Conservation (phyloP, 1,139 yeast genomes). For the Starmera stellimalicola region DNA sequence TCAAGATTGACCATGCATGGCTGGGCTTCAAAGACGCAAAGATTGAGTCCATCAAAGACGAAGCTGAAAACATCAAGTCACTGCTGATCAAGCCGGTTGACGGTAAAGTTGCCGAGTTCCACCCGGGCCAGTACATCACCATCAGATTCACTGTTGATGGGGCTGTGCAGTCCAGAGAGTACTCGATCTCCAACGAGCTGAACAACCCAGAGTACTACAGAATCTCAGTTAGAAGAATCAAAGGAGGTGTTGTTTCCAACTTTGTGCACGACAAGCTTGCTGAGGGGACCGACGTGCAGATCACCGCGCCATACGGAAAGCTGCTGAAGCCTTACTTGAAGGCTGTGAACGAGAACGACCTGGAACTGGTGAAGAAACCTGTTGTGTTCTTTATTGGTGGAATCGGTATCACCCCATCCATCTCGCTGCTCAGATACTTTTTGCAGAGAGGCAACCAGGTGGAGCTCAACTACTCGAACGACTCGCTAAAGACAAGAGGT, state of each 20-base stretch:
- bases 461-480: conserved; percentile 10
- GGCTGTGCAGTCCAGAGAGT: conserved; percentile 35
- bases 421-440: conserved; percentile 15
- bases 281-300: conserved; percentile 39
- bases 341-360: conserved; percentile 12
- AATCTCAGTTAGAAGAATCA: conserved; percentile 43
- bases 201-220: conserved; percentile 28
- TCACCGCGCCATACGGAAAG: conserved; percentile 56
- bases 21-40: conserved; percentile 43
- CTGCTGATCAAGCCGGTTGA: conserved; percentile 42
- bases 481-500: conserved; percentile 5
- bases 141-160: conserved; percentile 33
- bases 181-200: conserved; percentile 37
- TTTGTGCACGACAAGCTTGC: conserved; percentile 39
- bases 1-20: conserved; percentile 34
- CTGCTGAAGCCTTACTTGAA: conserved; percentile 23
- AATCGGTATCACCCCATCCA: conserved; percentile 55
- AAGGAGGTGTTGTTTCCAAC: conserved; percentile 45
- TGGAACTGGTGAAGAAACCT: conserved; percentile 22
- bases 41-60: conserved; percentile 34
- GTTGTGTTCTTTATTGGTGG: conserved; percentile 50
- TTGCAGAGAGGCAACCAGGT: conserved; percentile 10
- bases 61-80: conserved; percentile 40
- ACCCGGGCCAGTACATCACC: conserved; percentile 57
- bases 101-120: conserved; percentile 25